Conservation (phyloP, 805 yeast genomes). For the Saccharomyces cerevisiae region DNA sequence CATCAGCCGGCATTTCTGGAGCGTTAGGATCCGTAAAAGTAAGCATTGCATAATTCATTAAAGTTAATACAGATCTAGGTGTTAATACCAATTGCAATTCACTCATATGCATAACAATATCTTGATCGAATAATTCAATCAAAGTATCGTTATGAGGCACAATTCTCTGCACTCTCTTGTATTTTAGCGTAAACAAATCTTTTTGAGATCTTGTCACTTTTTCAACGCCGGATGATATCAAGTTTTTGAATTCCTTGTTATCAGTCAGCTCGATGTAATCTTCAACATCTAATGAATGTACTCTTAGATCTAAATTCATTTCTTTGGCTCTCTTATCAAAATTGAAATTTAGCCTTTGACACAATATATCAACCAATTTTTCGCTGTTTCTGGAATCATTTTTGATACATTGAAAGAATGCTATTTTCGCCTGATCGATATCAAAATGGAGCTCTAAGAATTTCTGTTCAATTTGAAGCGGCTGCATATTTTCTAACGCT, state of each 20-base stretch:
- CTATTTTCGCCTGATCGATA: constrained; percentile 53
- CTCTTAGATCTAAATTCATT: constrained; percentile 55
- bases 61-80: constrained; percentile 66
- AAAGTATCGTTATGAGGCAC: constrained; percentile 43
- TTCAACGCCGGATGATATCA: constrained; percentile 56
- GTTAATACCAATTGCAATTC: constrained; percentile 69
- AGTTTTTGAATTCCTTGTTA: constrained; percentile 53
- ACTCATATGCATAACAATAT: constrained; percentile 62
- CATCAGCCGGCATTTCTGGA: constrained; percentile 60
- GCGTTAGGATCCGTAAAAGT: constrained; percentile 82
- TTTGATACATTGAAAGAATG: constrained; percentile 61
- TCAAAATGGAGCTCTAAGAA: constrained; percentile 64
- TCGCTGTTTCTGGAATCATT: constrained; percentile 52
- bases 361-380: constrained; percentile 62
- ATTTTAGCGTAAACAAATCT: constrained; percentile 52
- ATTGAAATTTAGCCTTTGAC: constrained; percentile 54
- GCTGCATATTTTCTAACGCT: constrained; percentile 36
- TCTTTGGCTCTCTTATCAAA: constrained; percentile 51
- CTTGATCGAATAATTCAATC: constrained; percentile 71
- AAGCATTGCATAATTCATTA: constrained; percentile 71
- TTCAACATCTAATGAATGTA: constrained; percentile 60
- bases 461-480: constrained; percentile 45
- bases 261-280: constrained; percentile 65
- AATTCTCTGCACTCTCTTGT: constrained; percentile 50
- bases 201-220: constrained; percentile 20